A percentile compares a stretch with the other conserved stretches of the same genome.
Conservation (phyloP, 257 asterid species). For the Rhazya stricta region DNA sequence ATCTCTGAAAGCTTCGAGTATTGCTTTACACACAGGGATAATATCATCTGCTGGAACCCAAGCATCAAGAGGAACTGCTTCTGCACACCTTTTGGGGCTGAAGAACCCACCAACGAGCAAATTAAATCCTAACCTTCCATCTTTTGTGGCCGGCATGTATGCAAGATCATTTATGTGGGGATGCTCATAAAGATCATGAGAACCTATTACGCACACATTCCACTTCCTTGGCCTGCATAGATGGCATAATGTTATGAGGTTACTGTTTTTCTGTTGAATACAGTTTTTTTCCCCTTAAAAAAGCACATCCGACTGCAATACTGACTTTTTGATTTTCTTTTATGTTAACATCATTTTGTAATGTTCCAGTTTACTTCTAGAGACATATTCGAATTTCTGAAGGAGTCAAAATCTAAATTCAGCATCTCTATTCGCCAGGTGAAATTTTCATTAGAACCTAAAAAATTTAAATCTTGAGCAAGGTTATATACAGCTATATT, state of each 20-base stretch:
- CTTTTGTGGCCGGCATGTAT: constrained; percentile 78
- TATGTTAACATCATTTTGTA: too few species aligned
- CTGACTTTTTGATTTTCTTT: background rate
- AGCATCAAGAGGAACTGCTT: constrained; percentile 94
- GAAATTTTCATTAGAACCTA: background rate
- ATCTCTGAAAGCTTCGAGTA: constrained; percentile 83
- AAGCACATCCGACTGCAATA: background rate
- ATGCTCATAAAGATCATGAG: constrained; percentile 95
- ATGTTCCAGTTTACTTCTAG: background rate
- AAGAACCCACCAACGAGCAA: constrained; percentile 93
- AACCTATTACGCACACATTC: constrained; percentile 90
- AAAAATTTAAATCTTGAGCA: background rate
- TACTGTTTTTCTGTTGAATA: background rate
- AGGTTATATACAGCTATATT: background rate
- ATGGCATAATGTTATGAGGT: background rate
- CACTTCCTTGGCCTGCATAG: constrained; percentile 90
- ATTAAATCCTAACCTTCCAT: constrained; percentile 81
- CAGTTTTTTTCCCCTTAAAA: background rate
- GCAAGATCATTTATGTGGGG: constrained; percentile 98
- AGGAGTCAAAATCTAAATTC: background rate
- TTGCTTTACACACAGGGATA: constrained; percentile 68
- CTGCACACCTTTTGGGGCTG: constrained; percentile 86
- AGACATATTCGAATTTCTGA: background rate
- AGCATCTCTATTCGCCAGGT: background rate
- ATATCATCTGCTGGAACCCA: constrained; percentile 96